A percentile compares a stretch with the other conserved stretches of the same genome.
phyloP scores from a whole-genome alignment of 768 basidiomycete genomes.

The Calvatia gigantea region DNA sequence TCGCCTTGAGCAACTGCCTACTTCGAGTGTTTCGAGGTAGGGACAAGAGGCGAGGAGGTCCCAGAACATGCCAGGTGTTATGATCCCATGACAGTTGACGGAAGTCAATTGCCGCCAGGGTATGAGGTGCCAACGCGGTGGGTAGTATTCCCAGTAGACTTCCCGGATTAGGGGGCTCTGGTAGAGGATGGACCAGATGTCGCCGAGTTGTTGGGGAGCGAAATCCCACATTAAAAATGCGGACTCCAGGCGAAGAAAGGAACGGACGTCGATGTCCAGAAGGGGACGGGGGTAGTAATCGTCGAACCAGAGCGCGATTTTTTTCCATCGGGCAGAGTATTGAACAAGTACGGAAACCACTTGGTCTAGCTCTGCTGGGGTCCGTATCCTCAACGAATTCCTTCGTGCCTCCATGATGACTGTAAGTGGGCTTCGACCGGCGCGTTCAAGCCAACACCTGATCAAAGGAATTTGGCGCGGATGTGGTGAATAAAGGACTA shows the following conservation, averaged over 20 bases:
- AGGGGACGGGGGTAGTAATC: background rate
- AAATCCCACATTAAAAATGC: background rate
- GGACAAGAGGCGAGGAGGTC: background rate
- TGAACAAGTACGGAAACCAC: background rate
- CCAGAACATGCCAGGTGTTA: no score
- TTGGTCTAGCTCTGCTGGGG: background rate
- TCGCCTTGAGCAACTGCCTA: background rate
- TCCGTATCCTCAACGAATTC: background rate
- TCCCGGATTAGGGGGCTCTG: background rate
- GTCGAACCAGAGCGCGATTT: background rate
- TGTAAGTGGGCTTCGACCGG: background rate
- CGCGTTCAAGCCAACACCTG: background rate
- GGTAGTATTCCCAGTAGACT: background rate
- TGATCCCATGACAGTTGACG: background rate
- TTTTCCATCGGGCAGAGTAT: background rate
- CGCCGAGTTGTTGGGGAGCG: background rate
- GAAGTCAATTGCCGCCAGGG: background rate
- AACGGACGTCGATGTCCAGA: background rate
- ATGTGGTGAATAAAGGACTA: background rate
- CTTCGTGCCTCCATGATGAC: no score
- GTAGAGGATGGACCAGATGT: background rate
- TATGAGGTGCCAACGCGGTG: background rate
- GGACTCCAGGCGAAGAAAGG: background rate
- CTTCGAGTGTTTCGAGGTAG: background rate
- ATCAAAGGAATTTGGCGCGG: background rate